Evolutionary conservation across 2,329 filamentous ascomycete genomes (phyloP), one percentile per base, ranked within the genome.

Genomic region (Fusarium hostae): DNA sequence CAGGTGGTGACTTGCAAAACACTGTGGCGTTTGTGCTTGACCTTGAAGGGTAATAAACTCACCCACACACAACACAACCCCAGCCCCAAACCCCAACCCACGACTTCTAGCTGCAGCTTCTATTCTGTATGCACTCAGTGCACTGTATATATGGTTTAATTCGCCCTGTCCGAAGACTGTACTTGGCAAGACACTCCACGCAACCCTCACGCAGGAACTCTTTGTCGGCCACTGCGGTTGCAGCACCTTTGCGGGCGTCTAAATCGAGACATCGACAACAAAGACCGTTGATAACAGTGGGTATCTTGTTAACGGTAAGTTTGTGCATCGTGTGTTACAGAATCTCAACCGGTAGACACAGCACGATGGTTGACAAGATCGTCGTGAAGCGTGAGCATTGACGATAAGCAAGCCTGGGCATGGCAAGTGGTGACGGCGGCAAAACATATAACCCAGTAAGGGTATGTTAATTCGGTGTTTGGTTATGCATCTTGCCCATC

Each of bases 181-280:
- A 34, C 66, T 70, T 61, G 56, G 69, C 63, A 40, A 65, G 57
- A 70, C 45, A 60, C 61, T 72, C 66, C 66, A 74, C 66, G 69
- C 72, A 72, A 55, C 71, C 68, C 50, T 72, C 43, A 70, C 72
- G 66, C 68, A 74, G 71, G 71, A 74, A 70, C 72, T 75, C 58
- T 62, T 71, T 67, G 52, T 63, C 59, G 59, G 52, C 50, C 57
- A 55, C 40, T 48, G 44, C 65, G 60, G 69, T 52, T 47, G 59
- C 40, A 70, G 54, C 44, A 45, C 45, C 37, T 56, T 45, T 62
- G 57, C 48, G 69, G 65, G 69, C 69, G 69, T 56, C 47, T 62
- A 70, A 24, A 51, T 16, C 20, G 22, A 22, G 66, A 37, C 24
- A 26, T 54, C 43, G 45, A n/a, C 22, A 20, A 43, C 43, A 68